Evolutionary conservation across 192 early-diverging fungal species (phyloP).

Genomic region (Coemansia sp.): DNA sequence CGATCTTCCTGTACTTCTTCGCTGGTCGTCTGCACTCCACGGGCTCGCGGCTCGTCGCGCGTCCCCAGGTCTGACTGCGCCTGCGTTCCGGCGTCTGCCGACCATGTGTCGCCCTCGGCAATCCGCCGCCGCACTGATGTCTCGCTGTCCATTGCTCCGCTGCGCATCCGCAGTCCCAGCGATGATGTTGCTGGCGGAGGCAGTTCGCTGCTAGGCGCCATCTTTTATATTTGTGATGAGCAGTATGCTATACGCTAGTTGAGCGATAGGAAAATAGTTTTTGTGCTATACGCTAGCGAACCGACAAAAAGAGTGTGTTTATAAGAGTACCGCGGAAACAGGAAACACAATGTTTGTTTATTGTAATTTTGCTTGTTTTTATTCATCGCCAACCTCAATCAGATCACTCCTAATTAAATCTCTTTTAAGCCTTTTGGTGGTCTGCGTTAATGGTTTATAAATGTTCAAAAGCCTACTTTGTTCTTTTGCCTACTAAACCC

Average conservation of each 20-base stretch:
- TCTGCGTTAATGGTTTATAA: no score
- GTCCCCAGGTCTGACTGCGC: constrained; percentile 39
- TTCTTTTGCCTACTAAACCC: background rate
- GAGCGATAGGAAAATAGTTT: no score
- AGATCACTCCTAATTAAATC: no score
- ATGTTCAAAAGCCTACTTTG: background rate
- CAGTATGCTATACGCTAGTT: no score
- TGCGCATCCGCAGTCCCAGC: constrained; percentile 10
- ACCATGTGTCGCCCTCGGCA: constrained; percentile 8
- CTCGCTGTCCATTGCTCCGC: constrained; percentile 35
- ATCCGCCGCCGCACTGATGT: constrained; percentile 44
- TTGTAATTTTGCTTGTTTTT: no score
- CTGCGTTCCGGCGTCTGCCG: constrained; percentile 6
- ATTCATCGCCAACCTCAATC: no score
- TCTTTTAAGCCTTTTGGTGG: no score
- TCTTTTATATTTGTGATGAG: background rate
- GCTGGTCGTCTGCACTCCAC: constrained; percentile 28
- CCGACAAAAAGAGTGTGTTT: background rate
- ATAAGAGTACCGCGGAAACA: no score
- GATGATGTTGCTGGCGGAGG: constrained; percentile 11
- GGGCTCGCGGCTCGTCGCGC: constrained; percentile 13
- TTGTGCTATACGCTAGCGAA: no score
- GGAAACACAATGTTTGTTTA: no score
- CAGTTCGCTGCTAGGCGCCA: constrained; percentile 13
- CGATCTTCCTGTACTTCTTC: constrained; percentile 50